phyloP scores from a whole-genome alignment of 176 grass and related monocot species.

The Eleusine coracana region DNA sequence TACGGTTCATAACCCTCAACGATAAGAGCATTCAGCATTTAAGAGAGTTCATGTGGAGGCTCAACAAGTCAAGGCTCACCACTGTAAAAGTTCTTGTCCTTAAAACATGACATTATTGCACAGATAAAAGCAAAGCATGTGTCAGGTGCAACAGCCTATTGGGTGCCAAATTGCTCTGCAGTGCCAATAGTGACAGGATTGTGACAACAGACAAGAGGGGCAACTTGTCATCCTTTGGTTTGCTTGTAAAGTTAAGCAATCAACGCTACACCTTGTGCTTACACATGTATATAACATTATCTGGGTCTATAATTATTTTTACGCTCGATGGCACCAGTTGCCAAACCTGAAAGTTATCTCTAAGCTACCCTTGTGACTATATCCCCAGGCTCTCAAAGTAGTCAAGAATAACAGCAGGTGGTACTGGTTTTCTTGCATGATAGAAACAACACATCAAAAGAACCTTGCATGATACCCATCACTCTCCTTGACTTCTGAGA shows the following conservation, averaged over 20 bases:
- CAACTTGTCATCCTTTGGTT: conserved; percentile 24
- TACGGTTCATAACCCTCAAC: conserved; percentile 4
- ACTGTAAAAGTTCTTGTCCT: conserved; percentile 20
- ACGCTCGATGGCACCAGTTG: conserved; percentile 40
- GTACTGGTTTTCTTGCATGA: conserved; percentile 32
- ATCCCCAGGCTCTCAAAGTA: conserved; percentile 30
- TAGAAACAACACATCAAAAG: conserved; percentile 27
- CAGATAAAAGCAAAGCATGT: conserved; percentile 42
- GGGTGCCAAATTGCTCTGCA: conserved; percentile 24
- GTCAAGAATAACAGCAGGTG: conserved; percentile 41
- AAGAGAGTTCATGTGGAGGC: neutral
- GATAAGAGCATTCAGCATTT: conserved; percentile 10
- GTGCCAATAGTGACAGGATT: conserved; percentile 35
- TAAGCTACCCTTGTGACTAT: conserved; percentile 31
- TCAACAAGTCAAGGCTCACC: neutral
- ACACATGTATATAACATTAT: conserved; percentile 25
- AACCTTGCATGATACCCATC: conserved; percentile 5
- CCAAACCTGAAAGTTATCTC: conserved; percentile 51
- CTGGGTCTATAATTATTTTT: conserved; percentile 30
- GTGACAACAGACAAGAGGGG: conserved; percentile 15
- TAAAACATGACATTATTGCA: conserved; percentile 32
- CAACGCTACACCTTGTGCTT: neutral
- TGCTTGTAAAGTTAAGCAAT: conserved; percentile 31
- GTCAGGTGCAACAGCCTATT: conserved; percentile 26
- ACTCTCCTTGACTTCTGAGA: neutral